Percentiles rank a stretch among this genome's conserved stretches.
phyloP scores from a whole-genome alignment of 768 basidiomycete genomes.

The Ramaria rubella region DNA sequence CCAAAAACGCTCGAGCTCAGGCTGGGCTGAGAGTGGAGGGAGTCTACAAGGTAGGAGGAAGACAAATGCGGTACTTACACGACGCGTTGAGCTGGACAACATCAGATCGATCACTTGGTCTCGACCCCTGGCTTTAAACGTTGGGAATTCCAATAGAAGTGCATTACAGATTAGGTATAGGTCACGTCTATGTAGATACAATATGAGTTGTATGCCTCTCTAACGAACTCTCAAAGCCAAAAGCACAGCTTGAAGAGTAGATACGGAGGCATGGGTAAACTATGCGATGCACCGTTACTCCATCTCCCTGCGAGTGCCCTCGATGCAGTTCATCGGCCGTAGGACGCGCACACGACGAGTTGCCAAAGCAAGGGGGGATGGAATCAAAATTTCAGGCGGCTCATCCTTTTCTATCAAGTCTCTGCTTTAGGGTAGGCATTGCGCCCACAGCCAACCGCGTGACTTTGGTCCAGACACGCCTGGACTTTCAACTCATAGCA shows the following conservation, averaged over 20 bases:
- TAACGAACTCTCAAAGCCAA: constrained; percentile 73
- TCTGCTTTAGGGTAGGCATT: constrained; percentile 9
- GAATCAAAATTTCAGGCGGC: background rate
- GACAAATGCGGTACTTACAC: background rate
- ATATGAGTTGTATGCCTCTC: constrained; percentile 66
- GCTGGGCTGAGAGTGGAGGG: constrained; percentile 1
- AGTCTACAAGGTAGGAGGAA: background rate
- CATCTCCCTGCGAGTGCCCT: constrained; percentile 82
- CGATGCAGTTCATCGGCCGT: constrained; percentile 38
- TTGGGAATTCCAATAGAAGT: background rate
- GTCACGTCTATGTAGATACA: constrained; percentile 4
- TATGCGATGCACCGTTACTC: constrained; percentile 86
- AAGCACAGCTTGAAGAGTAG: constrained; percentile 52
- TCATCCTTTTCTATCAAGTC: constrained; percentile 1
- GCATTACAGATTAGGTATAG: background rate
- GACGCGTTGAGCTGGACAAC: background rate
- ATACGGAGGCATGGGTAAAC: constrained; percentile 73
- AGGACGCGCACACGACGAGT: constrained; percentile 33
- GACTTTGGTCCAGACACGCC: background rate
- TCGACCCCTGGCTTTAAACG: background rate
- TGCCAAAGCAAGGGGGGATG: constrained; percentile 28
- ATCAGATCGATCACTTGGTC: background rate
- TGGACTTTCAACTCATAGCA: background rate
- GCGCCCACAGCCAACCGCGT: background rate
- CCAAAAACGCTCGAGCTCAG: constrained; percentile 5